Percentiles rank a stretch among this genome's conserved stretches.
phyloP scores from a whole-genome alignment of 495 filamentous ascomycete genomes.

The Hypoxylon fragiforme region DNA sequence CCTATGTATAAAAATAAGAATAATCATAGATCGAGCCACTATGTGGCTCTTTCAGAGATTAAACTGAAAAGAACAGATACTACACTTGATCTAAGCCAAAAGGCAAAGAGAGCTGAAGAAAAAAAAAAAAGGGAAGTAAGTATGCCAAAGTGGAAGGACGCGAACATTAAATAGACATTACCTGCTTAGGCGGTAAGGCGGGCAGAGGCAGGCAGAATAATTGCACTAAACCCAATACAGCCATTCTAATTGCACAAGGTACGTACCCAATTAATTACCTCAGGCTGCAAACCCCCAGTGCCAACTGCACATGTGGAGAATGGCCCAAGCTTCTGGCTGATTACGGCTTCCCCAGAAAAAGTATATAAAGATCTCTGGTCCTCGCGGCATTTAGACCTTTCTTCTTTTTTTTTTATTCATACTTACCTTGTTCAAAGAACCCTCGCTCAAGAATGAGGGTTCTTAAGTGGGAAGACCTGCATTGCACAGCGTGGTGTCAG shows the following conservation, averaged over 20 bases:
- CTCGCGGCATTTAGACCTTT: not conserved
- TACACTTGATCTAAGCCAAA: slow-evolving; percentile 96
- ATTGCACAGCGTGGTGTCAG: slow-evolving; percentile 78
- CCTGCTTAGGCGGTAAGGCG: not conserved
- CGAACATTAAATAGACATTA: not conserved
- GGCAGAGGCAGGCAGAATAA: too few species aligned
- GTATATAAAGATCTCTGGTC: slow-evolving; percentile 1
- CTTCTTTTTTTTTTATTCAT: slow-evolving; percentile 58
- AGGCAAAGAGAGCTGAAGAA: slow-evolving; percentile 56
- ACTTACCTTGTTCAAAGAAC: slow-evolving; percentile 72
- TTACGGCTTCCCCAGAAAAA: not conserved
- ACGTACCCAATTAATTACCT: too few species aligned
- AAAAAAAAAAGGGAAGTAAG: slow-evolving; percentile 29
- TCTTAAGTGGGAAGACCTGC: slow-evolving; percentile 67
- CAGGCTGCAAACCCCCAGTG: too few species aligned
- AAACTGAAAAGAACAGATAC: slow-evolving; percentile 93
- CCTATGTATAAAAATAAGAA: slow-evolving; percentile 49
- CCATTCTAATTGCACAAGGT: too few species aligned
- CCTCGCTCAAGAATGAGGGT: slow-evolving; percentile 63
- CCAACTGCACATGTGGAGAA: too few species aligned
- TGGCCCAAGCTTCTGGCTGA: too few species aligned
- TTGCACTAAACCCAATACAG: too few species aligned
- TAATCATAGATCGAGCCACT: slow-evolving; percentile 37
- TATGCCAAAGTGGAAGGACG: not conserved
- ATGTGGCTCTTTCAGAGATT: slow-evolving; percentile 51